Evolutionary conservation across 345 rosid genomes (phyloP).

Genomic region (Eucalyptus sp.): DNA sequence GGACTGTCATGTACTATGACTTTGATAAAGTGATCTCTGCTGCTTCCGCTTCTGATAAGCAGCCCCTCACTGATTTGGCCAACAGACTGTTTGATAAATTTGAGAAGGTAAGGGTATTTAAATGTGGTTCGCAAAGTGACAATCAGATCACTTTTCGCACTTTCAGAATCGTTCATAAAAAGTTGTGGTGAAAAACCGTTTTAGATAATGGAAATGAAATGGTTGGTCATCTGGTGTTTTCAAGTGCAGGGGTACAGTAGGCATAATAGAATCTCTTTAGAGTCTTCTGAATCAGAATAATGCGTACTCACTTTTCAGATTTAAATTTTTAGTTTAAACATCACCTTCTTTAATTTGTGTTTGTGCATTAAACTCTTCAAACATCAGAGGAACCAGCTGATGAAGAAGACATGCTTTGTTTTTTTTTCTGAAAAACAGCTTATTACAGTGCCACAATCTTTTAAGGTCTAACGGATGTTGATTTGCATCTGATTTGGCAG

Average conservation of each 20-base stretch:
- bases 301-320: not conserved
- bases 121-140: not conserved
- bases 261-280: not conserved
- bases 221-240: not conserved
- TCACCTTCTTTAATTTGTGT: not conserved
- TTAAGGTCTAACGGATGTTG: not conserved
- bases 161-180: not conserved
- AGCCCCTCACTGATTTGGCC: constrained; percentile 63
- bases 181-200: not conserved
- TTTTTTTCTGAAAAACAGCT: not conserved
- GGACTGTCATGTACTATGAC: constrained; percentile 66
- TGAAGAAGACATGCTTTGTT: not conserved
- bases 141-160: not conserved
- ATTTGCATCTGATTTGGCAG: constrained; percentile 12
- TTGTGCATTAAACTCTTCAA: not conserved
- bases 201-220: not conserved
- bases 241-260: not conserved
- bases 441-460: not conserved
- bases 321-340: not conserved
- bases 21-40: constrained; percentile 76
- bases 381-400: not conserved
- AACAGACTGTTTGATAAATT: constrained; percentile 69
- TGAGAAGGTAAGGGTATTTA: constrained; percentile 39
- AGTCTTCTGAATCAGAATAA: not conserved
- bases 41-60: constrained; percentile 44